Evolutionary conservation across 768 basidiomycete genomes (phyloP).

Genomic region (Lactarius hengduanensis): DNA sequence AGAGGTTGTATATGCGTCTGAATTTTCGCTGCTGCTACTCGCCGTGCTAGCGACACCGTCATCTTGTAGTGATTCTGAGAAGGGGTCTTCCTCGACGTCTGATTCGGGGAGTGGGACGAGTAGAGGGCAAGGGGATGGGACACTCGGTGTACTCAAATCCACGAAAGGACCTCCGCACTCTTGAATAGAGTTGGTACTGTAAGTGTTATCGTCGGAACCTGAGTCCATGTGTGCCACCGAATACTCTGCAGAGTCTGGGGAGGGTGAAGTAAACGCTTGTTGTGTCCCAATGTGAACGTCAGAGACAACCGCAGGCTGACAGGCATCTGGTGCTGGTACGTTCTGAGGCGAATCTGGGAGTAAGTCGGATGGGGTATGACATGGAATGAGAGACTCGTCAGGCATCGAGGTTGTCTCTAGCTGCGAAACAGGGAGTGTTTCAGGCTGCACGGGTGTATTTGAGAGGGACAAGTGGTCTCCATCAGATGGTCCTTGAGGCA

Average conservation of each 20-base stretch:
- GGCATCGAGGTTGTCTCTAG: conserved; percentile 1
- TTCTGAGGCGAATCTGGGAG: neutral
- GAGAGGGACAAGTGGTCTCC: neutral
- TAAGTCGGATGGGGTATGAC: neutral
- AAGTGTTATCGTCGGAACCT: neutral
- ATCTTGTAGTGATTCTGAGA: neutral
- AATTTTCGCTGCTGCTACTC: neutral
- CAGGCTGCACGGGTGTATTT: neutral
- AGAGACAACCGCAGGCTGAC: neutral
- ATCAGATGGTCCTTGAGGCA: neutral
- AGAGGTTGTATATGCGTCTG: neutral
- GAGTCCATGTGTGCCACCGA: neutral
- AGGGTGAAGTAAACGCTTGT: neutral
- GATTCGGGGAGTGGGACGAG: conserved; percentile 17
- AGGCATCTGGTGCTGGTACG: neutral
- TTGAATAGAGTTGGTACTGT: neutral
- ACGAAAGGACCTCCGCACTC: neutral
- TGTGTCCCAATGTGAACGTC: neutral
- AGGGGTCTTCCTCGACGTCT: conserved; percentile 11
- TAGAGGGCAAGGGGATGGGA: neutral
- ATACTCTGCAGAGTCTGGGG: neutral
- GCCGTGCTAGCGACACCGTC: neutral
- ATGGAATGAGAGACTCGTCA: neutral
- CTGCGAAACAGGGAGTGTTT: neutral
- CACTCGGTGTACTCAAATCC: neutral